These are phyloP conservation scores for Platanthera zijinensis DNA, from an alignment of 106 monocot species.

Conservation along the genomic window DNA sequence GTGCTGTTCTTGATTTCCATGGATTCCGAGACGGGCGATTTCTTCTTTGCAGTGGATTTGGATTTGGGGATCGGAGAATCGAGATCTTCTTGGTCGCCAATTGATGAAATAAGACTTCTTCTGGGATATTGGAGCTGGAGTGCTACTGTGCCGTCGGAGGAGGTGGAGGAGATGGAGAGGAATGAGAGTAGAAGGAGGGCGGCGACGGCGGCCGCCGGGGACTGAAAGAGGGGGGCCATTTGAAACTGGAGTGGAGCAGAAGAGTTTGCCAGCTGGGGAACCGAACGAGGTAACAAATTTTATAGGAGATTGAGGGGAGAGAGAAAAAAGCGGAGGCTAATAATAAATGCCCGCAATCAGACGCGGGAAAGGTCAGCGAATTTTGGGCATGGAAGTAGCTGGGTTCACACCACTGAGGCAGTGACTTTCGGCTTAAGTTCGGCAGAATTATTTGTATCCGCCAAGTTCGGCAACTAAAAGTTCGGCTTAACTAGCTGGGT, in stretches of 20 bases:
- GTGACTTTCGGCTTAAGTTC: no score
- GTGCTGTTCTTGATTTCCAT: constrained; percentile 24
- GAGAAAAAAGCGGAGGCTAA: background rate
- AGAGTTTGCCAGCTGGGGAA: background rate
- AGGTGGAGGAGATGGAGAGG: constrained; percentile 6
- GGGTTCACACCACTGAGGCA: no score
- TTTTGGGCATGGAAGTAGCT: no score
- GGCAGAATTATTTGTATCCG: no score
- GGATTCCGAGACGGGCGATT: constrained; percentile 10
- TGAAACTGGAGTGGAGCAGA: background rate
- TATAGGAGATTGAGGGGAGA: background rate
- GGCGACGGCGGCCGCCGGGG: background rate
- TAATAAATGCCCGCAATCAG: no score
- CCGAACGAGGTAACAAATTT: constrained; percentile 1
- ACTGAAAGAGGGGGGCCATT: constrained; percentile 3
- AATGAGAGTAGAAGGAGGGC: constrained; percentile 15
- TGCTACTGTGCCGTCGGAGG: constrained; percentile 9
- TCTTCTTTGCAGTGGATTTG: constrained; percentile 18
- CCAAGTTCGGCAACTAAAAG: no score
- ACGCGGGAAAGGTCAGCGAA: no score
- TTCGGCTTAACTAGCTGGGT: no score
- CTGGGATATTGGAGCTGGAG: constrained; percentile 8
- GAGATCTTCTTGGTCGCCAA: background rate
- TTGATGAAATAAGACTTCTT: background rate
- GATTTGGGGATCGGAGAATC: background rate